phyloP scores from a whole-genome alignment of 176 grass and related monocot species.

The Aegilops longissima region DNA sequence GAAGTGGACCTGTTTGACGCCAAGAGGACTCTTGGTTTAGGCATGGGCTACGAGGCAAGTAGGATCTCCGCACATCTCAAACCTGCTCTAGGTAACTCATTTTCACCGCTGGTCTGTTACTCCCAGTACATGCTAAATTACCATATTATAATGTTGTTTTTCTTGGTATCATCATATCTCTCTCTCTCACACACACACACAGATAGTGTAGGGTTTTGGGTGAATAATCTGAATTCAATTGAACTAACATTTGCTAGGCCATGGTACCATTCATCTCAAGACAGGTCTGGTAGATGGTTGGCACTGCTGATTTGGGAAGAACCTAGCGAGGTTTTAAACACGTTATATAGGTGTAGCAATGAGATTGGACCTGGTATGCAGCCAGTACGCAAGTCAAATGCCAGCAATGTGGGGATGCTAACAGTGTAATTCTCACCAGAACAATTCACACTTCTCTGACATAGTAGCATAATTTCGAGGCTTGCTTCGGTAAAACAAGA shows the following conservation, averaged over 20 bases:
- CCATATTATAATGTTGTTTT: not conserved
- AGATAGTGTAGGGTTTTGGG: conserved; percentile 1
- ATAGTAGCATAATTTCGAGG: not conserved
- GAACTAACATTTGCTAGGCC: not conserved
- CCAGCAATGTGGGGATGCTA: not conserved
- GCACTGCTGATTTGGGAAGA: not conserved
- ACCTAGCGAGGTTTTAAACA: not conserved
- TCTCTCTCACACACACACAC: not conserved
- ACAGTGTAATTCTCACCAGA: not conserved
- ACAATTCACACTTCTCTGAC: not conserved
- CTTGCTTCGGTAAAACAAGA: too few relatives aligned
- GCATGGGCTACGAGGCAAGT: not conserved
- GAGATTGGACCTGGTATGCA: not conserved
- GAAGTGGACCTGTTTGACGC: not conserved
- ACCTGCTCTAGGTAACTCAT: not conserved
- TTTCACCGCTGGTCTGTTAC: not conserved
- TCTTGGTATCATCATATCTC: not conserved
- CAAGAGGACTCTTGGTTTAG: not conserved
- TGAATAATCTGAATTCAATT: not conserved
- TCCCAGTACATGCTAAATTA: not conserved
- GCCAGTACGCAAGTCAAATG: not conserved
- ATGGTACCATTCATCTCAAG: not conserved
- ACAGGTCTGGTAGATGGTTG: not conserved
- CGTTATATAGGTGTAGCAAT: not conserved
- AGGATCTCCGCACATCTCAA: not conserved